A percentile compares a stretch with the other conserved stretches of the same genome.
These are phyloP conservation scores for Apiospora arundinis DNA, from an alignment of 2,329 filamentous ascomycete genomes.

Conservation along the genomic window DNA sequence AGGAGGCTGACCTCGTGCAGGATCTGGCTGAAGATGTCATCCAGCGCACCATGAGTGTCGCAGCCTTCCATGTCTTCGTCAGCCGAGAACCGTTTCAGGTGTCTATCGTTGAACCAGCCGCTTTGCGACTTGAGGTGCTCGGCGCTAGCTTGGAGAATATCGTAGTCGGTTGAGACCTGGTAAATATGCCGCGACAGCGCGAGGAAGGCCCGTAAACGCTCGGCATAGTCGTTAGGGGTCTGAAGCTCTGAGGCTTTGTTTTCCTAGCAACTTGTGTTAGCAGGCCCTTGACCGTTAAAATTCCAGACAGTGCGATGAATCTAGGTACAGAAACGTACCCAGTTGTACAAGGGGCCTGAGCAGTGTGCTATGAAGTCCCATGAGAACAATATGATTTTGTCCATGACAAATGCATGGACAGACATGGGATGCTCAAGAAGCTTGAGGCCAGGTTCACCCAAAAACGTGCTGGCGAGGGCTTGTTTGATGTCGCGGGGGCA, in stretches of 20 bases:
- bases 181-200: conserved; percentile 25
- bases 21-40: conserved; percentile 24
- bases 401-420: conserved; percentile 24
- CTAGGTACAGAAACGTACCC: neutral
- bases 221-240: conserved; percentile 25
- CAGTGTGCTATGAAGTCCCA: conserved; percentile 22
- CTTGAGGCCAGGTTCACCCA: conserved; percentile 20
- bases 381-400: conserved; percentile 20
- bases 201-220: conserved; percentile 18
- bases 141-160: conserved; percentile 23
- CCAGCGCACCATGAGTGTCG: conserved; percentile 9
- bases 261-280: neutral
- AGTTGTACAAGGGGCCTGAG: conserved; percentile 21
- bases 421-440: conserved; percentile 24
- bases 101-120: neutral
- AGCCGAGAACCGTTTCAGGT: neutral
- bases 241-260: conserved; percentile 24
- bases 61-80: neutral
- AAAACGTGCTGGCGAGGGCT: conserved; percentile 19
- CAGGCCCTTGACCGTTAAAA: no score
- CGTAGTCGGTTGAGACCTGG: conserved; percentile 25
- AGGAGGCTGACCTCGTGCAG: conserved; percentile 23
- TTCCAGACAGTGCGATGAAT: neutral
- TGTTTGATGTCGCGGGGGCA: conserved; percentile 18
- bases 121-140: conserved; percentile 23